Conservation (phyloP, 2,329 filamentous ascomycete species). For the Sclerotiophoma versabilis region DNA sequence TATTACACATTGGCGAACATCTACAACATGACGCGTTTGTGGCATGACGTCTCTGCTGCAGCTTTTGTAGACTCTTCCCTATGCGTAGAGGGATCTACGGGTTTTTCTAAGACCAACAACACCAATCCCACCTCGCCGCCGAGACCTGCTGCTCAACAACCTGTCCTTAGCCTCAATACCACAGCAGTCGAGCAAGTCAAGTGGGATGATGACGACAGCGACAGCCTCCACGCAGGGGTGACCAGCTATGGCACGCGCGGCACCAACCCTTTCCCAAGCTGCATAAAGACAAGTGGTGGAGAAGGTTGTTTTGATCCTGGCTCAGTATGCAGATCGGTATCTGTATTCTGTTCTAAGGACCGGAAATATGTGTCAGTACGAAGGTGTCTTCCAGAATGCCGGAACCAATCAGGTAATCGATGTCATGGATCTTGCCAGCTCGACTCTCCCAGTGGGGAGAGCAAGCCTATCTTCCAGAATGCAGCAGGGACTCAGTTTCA, state of each 20-base stretch:
- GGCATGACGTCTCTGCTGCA: constrained; percentile 45
- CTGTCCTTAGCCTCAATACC: not conserved
- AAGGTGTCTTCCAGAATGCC: not conserved
- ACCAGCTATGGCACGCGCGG: not conserved
- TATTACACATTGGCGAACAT: constrained; percentile 48
- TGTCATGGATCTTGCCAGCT: not conserved
- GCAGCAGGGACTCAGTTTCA: not conserved
- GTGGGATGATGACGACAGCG: not conserved
- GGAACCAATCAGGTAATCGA: not conserved
- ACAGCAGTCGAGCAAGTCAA: not conserved
- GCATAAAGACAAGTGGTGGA: not conserved
- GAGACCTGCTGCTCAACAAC: not conserved
- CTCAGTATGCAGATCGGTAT: not conserved
- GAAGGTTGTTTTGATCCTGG: not conserved
- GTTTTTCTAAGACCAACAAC: constrained; percentile 21
- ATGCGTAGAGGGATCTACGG: constrained; percentile 45
- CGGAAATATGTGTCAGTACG: not conserved
- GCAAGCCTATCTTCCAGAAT: not conserved
- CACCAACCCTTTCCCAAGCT: not conserved
- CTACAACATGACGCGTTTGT: constrained; percentile 48
- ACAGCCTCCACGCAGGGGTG: not conserved
- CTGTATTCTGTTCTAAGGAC: not conserved
- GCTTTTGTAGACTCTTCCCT: constrained; percentile 39
- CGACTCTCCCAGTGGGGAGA: not conserved
- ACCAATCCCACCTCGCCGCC: not conserved